Evolutionary conservation across 495 filamentous ascomycete genomes (phyloP).

Genomic region (Hypoxylon crocopeplum): DNA sequence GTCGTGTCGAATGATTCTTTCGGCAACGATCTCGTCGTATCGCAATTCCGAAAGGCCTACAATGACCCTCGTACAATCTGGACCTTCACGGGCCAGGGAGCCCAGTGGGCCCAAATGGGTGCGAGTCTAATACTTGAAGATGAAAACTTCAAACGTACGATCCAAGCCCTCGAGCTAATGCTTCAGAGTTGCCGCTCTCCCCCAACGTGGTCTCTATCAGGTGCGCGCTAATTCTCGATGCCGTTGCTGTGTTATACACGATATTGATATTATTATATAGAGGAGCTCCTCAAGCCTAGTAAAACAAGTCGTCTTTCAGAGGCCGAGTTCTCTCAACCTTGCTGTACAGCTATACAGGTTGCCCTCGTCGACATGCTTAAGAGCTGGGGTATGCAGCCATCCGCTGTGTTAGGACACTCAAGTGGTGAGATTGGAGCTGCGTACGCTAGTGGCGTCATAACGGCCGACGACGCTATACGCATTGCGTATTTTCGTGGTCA

Average conservation of each 20-base stretch:
- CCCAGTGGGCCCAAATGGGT: slow-evolving; percentile 37
- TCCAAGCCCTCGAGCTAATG: neutral
- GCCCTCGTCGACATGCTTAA: slow-evolving; percentile 54
- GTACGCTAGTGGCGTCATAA: slow-evolving; percentile 45
- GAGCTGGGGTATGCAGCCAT: slow-evolving; percentile 53
- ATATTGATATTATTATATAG: neutral
- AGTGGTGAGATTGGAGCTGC: slow-evolving; percentile 64
- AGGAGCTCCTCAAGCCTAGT: slow-evolving; percentile 1
- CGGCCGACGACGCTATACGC: slow-evolving; percentile 48
- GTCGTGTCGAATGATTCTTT: neutral
- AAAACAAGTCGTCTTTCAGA: slow-evolving; percentile 21
- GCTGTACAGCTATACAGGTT: slow-evolving; percentile 52
- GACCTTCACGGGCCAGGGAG: slow-evolving; percentile 31
- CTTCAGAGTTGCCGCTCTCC: neutral
- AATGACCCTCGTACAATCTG: no score
- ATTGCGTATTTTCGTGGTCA: slow-evolving; percentile 49
- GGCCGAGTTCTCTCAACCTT: slow-evolving; percentile 44
- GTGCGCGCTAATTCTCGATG: no score
- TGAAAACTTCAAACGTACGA: slow-evolving; percentile 3
- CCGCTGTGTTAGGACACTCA: slow-evolving; percentile 60
- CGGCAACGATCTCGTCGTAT: neutral
- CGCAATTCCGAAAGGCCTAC: no score
- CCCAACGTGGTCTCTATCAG: neutral
- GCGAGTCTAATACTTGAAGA: no score
- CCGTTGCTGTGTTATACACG: neutral